Evolutionary conservation across 257 asterid genomes (phyloP).

Genomic region (Solanum appendiculatum): DNA sequence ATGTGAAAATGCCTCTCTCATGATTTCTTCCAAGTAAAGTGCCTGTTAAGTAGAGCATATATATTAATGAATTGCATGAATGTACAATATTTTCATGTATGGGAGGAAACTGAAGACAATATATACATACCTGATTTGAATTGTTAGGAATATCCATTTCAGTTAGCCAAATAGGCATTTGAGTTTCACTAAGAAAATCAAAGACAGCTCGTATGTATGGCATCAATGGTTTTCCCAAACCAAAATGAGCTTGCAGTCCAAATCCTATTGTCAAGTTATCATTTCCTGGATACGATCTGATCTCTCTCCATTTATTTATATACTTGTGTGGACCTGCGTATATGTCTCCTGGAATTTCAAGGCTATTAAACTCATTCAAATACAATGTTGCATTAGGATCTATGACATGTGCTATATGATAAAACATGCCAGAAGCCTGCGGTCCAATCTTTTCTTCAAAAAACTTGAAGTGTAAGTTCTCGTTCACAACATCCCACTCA

Average conservation of each 20-base stretch:
- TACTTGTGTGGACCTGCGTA: constrained; percentile 31
- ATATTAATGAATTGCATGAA: neutral
- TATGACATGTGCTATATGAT: constrained; percentile 14
- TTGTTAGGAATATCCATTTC: constrained; percentile 16
- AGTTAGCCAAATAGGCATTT: constrained; percentile 34
- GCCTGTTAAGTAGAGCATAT: constrained; percentile 19
- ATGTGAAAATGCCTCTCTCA: constrained; percentile 48
- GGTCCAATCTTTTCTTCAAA: constrained; percentile 33
- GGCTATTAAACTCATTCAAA: constrained; percentile 57
- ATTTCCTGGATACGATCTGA: constrained; percentile 35
- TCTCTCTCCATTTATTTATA: constrained; percentile 20
- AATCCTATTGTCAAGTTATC: constrained; percentile 42
- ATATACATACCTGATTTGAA: constrained; percentile 5
- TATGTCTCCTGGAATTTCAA: constrained; percentile 31
- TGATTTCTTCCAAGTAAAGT: constrained; percentile 25
- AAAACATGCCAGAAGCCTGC: constrained; percentile 12
- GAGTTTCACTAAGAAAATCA: constrained; percentile 5
- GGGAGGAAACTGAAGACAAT: neutral
- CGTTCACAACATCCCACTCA: constrained; percentile 23
- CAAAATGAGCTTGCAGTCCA: constrained; percentile 50
- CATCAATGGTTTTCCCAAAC: neutral
- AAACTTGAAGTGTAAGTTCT: constrained; percentile 19
- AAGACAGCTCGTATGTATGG: neutral
- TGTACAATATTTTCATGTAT: neutral
- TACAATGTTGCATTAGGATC: constrained; percentile 35